Percentiles rank a stretch among this genome's conserved stretches.
phyloP scores from a whole-genome alignment of 352 stramenopile species.

The Phytophthora pinifolia region DNA sequence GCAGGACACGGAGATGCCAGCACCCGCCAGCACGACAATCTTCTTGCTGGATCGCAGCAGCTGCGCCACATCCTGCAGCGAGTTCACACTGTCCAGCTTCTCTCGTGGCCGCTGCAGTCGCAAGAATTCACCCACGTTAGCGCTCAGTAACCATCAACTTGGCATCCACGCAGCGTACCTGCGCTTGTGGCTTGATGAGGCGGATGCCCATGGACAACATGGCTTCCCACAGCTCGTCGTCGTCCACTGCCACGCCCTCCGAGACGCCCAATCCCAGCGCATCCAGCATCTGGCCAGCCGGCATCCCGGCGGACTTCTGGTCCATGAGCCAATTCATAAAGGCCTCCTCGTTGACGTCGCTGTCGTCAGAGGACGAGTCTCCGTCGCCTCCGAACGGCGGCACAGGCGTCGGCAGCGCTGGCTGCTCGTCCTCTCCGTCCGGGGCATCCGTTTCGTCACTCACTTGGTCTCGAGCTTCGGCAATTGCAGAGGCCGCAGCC shows the following conservation, averaged over 20 bases:
- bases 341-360: slow-evolving; percentile 68
- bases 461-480: slow-evolving; percentile 25
- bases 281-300: slow-evolving; percentile 73
- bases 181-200: slow-evolving; percentile 65
- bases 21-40: slow-evolving; percentile 92
- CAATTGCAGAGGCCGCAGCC: slow-evolving; percentile 5
- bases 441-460: slow-evolving; percentile 26
- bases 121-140: slow-evolving; percentile 4
- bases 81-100: slow-evolving; percentile 57
- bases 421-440: slow-evolving; percentile 29
- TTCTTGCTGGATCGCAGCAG: slow-evolving; percentile 79
- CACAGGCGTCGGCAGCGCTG: slow-evolving; percentile 9
- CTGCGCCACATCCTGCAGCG: slow-evolving; percentile 74
- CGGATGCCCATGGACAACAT: slow-evolving; percentile 87
- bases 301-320: slow-evolving; percentile 68
- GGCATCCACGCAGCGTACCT: slow-evolving; percentile 29
- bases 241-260: slow-evolving; percentile 73
- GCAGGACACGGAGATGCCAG: slow-evolving; percentile 96
- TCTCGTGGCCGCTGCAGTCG: slow-evolving; percentile 35
- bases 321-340: slow-evolving; percentile 81
- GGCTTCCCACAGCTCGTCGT: slow-evolving; percentile 83
- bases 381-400: slow-evolving; percentile 22
- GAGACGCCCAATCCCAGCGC: slow-evolving; percentile 74
- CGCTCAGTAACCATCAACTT: neutral
- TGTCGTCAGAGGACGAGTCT: slow-evolving; percentile 33